phyloP scores from a whole-genome alignment of 495 filamentous ascomycete genomes.

The Aspergillus wentii region DNA sequence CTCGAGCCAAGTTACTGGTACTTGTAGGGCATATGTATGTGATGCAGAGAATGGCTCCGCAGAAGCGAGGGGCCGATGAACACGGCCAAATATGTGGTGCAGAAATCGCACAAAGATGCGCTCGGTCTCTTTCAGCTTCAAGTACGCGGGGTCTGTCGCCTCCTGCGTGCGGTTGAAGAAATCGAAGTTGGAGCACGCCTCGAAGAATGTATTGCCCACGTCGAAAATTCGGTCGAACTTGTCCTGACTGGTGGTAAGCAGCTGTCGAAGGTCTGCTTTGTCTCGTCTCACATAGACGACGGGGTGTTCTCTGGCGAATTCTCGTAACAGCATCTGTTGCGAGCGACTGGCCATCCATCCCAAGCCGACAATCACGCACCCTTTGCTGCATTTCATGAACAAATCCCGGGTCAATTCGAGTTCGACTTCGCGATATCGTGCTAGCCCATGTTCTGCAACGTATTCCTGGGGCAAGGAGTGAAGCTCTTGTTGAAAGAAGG shows the following conservation, averaged over 20 bases:
- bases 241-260: constrained; percentile 27
- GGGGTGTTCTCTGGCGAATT: constrained; percentile 43
- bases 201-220: constrained; percentile 41
- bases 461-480: constrained; percentile 53
- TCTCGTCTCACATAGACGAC: constrained; percentile 65
- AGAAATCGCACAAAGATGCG: constrained; percentile 21
- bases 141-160: constrained; percentile 5
- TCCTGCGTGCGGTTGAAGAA: constrained; percentile 56
- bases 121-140: constrained; percentile 38
- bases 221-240: constrained; percentile 43
- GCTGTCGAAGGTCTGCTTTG: constrained; percentile 35
- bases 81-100: constrained; percentile 23
- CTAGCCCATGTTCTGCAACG: constrained; percentile 49
- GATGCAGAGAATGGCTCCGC: constrained; percentile 9
- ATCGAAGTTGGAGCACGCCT: constrained; percentile 61
- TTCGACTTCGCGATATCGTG: constrained; percentile 52
- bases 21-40: constrained; percentile 53
- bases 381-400: constrained; percentile 47
- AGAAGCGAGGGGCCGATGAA: constrained; percentile 5
- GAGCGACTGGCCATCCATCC: constrained; percentile 11
- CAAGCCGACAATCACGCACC: constrained; percentile 58
- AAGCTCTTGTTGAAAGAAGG: constrained; percentile 54
- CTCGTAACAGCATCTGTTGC: constrained; percentile 18
- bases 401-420: constrained; percentile 52
- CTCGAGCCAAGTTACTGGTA: constrained; percentile 49